Conservation (phyloP, 257 asterid genomes). For the Ocimum tenuiflorum region DNA sequence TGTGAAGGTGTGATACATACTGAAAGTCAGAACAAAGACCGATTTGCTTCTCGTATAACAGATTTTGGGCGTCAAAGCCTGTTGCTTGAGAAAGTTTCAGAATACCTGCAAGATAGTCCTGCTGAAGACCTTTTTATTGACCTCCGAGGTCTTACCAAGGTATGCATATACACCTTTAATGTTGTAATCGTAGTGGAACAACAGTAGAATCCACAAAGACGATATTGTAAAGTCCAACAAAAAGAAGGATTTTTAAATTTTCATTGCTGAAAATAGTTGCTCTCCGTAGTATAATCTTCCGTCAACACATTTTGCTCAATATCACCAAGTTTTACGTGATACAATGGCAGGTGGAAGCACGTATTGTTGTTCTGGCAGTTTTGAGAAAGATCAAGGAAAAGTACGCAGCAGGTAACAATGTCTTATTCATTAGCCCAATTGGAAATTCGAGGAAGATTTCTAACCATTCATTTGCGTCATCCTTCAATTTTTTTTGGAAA, state of each 20-base stretch:
- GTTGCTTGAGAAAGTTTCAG: constrained; percentile 81
- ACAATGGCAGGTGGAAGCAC: constrained; percentile 72
- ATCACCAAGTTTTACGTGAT: constrained; percentile 13
- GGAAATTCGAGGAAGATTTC: neutral
- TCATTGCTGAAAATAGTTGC: constrained; percentile 2
- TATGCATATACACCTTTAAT: constrained; percentile 20
- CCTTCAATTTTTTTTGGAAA: neutral
- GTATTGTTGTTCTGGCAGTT: constrained; percentile 85
- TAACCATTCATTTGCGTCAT: neutral
- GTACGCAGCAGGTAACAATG: constrained; percentile 45
- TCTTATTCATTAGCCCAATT: neutral
- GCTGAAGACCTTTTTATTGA: constrained; percentile 59
- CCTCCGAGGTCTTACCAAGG: constrained; percentile 86
- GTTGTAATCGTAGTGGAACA: constrained; percentile 8
- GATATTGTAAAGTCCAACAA: neutral
- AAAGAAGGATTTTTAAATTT: neutral
- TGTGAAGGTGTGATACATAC: constrained; percentile 82
- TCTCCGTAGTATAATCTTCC: neutral
- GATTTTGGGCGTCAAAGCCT: constrained; percentile 47
- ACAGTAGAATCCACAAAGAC: neutral
- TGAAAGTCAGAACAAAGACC: constrained; percentile 25
- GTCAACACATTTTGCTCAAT: constrained; percentile 9
- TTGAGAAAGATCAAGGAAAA: constrained; percentile 79
- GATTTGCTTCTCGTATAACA: constrained; percentile 25
- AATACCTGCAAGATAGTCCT: constrained; percentile 63